Conservation (phyloP, 768 basidiomycete genomes). For the Hygrophoropsis aurantiaca region DNA sequence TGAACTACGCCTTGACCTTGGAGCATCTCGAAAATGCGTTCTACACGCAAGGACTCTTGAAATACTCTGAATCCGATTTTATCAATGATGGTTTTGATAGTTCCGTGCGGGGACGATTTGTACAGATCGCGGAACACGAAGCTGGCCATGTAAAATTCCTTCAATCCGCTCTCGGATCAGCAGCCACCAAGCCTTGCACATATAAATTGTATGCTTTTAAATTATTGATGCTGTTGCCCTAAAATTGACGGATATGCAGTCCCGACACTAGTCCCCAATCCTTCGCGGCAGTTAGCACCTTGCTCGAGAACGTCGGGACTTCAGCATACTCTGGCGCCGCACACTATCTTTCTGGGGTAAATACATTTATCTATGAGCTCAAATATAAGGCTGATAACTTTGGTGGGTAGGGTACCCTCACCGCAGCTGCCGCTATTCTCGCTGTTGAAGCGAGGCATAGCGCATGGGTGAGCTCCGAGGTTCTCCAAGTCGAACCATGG, state of each 20-base stretch:
- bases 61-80: slow-evolving; percentile 48
- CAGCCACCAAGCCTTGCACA: slow-evolving; percentile 50
- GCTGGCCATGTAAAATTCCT: slow-evolving; percentile 54
- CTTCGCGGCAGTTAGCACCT: slow-evolving; percentile 51
- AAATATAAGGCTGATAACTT: no score
- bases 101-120: slow-evolving; percentile 50
- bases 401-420: slow-evolving; percentile 35
- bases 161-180: slow-evolving; percentile 40
- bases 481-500: slow-evolving; percentile 52
- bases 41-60: slow-evolving; percentile 42
- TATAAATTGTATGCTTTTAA: slow-evolving; percentile 54
- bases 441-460: slow-evolving; percentile 63
- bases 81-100: slow-evolving; percentile 43
- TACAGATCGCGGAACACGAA: slow-evolving; percentile 57
- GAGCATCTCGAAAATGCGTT: slow-evolving; percentile 49
- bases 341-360: slow-evolving; percentile 39
- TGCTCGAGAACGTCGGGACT: slow-evolving; percentile 54
- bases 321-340: slow-evolving; percentile 61
- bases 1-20: slow-evolving; percentile 50
- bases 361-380: slow-evolving; percentile 24
- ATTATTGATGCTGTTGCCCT: background rate
- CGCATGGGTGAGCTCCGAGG: slow-evolving; percentile 55
- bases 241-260: slow-evolving; percentile 20
- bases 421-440: slow-evolving; percentile 56
- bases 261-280: slow-evolving; percentile 43